Percentiles rank a stretch among this genome's conserved stretches.
These are phyloP conservation scores for Solanum chacoense DNA, from an alignment of 305 asterid species.

Conservation along the genomic window DNA sequence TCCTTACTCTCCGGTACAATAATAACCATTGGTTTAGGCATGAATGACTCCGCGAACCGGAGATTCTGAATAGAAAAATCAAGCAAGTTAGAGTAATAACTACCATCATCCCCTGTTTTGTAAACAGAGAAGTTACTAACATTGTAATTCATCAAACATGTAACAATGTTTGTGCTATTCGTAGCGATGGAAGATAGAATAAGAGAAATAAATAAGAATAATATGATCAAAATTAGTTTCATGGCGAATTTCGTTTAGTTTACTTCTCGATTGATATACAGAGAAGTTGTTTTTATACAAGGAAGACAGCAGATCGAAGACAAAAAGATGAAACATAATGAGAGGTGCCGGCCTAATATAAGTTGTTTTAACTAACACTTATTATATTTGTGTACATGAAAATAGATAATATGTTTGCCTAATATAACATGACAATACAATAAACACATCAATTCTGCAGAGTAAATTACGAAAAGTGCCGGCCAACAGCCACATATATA, in stretches of 20 bases:
- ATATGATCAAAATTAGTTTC: background rate
- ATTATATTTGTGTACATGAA: background rate
- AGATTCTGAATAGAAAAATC: conserved; percentile 61
- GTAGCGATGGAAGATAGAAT: conserved; percentile 6
- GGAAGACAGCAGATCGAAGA: conserved; percentile 7
- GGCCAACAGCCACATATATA: background rate
- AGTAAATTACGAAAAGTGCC: background rate
- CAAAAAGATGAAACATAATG: conserved; percentile 13
- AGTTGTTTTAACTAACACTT: background rate
- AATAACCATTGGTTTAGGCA: conserved; percentile 53
- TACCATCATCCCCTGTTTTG: conserved; percentile 11
- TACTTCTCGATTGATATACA: background rate
- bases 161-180: background rate
- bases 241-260: background rate
- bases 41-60: conserved; percentile 20
- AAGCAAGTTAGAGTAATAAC: conserved; percentile 40
- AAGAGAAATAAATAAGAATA: background rate
- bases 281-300: conserved; percentile 4
- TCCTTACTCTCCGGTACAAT: conserved; percentile 39
- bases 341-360: background rate
- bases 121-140: conserved; percentile 39
- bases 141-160: conserved; percentile 31
- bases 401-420: background rate
- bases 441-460: background rate
- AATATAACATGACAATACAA: background rate